Percentiles rank a stretch among this genome's conserved stretches.
These are phyloP conservation scores for Cryptosporidium andersoni DNA, from an alignment of 169 alveolate genomes.

Conservation along the genomic window DNA sequence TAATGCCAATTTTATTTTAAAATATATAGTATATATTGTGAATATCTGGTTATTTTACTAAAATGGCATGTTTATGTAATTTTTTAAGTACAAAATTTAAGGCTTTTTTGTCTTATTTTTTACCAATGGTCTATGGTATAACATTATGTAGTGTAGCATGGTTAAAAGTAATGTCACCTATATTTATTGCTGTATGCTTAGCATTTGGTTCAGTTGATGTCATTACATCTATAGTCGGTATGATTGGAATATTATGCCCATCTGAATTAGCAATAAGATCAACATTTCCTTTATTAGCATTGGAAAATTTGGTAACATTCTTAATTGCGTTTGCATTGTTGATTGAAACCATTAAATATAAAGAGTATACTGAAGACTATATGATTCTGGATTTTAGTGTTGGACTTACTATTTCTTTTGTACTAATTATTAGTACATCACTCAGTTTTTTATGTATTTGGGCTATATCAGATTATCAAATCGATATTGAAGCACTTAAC, in stretches of 20 bases:
- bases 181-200: conserved; percentile 57
- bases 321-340: conserved; percentile 60
- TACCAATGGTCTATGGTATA: conserved; percentile 65
- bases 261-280: conserved; percentile 70
- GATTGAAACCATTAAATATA: conserved; percentile 37
- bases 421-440: conserved; percentile 46
- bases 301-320: conserved; percentile 64
- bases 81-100: conserved; percentile 54
- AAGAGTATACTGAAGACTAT: conserved; percentile 37
- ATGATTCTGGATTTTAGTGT: conserved; percentile 63
- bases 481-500: conserved; percentile 48
- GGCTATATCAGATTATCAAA: conserved; percentile 58
- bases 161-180: conserved; percentile 67
- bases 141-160: conserved; percentile 63
- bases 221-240: conserved; percentile 63
- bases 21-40: too few species aligned
- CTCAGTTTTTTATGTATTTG: conserved; percentile 58
- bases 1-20: too few species aligned
- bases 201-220: conserved; percentile 71
- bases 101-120: conserved; percentile 64
- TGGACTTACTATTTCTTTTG: conserved; percentile 57
- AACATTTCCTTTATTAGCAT: conserved; percentile 61
- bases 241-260: conserved; percentile 65
- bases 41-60: conserved; percentile 8
- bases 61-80: not conserved